These are phyloP conservation scores for Fusarium incarnatum DNA, from an alignment of 2,329 filamentous ascomycete species.

Conservation along the genomic window DNA sequence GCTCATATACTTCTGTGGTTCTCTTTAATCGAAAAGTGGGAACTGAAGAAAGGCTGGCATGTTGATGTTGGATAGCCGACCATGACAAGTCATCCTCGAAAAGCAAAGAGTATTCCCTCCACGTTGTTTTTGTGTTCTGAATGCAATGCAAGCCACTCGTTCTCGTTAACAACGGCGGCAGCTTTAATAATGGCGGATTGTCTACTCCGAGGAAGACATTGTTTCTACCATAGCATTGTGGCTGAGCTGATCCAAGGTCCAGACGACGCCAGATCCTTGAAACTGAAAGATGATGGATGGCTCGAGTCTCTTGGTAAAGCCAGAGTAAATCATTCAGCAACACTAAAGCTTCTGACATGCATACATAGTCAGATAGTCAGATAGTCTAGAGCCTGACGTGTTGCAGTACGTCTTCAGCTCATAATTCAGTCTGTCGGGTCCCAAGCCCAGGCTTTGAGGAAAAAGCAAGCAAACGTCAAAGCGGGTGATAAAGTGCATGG, in stretches of 20 bases:
- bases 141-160: slow-evolving; percentile 6
- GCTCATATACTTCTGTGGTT: slow-evolving; percentile 11
- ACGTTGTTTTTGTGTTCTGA: slow-evolving; percentile 25
- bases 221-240: slow-evolving; percentile 7
- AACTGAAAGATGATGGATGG: slow-evolving; percentile 6
- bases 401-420: slow-evolving; percentile 20
- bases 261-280: slow-evolving; percentile 19
- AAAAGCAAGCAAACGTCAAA: slow-evolving; percentile 37
- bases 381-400: slow-evolving; percentile 5
- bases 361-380: background rate
- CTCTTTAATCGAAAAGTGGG: slow-evolving; percentile 2
- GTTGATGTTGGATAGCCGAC: background rate
- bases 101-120: slow-evolving; percentile 13
- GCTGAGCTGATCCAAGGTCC: slow-evolving; percentile 15
- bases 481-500: slow-evolving; percentile 21
- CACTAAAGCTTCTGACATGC: background rate
- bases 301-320: slow-evolving; percentile 4
- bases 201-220: slow-evolving; percentile 2
- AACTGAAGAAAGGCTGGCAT: background rate
- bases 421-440: slow-evolving; percentile 28
- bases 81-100: slow-evolving; percentile 8
- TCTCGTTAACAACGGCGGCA: slow-evolving; percentile 7
- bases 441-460: slow-evolving; percentile 5
- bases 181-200: slow-evolving; percentile 17
- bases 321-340: slow-evolving; percentile 1